Percentiles rank a stretch among this genome's conserved stretches.
Conservation (phyloP, 192 early-diverging fungal species). For the Gonapodya prolifera region DNA sequence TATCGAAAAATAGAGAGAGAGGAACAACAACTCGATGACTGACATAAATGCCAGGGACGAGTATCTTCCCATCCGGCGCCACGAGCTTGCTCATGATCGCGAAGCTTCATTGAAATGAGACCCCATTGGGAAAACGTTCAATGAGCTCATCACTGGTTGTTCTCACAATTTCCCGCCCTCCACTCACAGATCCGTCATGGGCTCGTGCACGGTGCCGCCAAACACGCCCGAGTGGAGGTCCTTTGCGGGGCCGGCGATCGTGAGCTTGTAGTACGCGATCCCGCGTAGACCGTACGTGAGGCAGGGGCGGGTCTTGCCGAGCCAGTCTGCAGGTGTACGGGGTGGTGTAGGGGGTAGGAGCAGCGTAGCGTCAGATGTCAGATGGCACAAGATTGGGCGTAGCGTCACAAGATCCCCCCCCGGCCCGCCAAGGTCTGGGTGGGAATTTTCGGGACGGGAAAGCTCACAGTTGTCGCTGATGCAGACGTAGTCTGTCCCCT, state of each 20-base stretch:
- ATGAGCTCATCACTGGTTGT: background rate
- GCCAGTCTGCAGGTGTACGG: conserved; percentile 49
- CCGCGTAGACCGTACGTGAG: conserved; percentile 94
- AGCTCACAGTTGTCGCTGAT: conserved; percentile 83
- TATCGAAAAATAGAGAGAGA: background rate
- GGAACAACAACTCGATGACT: conserved; percentile 2
- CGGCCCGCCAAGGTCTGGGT: background rate
- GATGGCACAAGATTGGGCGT: too few species aligned
- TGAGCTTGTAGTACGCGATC: conserved; percentile 42
- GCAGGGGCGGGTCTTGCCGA: conserved; percentile 91
- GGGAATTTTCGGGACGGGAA: too few species aligned
- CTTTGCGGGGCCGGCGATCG: conserved; percentile 53
- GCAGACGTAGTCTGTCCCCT: conserved; percentile 85
- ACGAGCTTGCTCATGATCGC: conserved; percentile 74
- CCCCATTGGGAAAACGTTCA: background rate
- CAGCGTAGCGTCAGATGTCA: too few species aligned
- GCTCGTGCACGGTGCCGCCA: conserved; percentile 65
- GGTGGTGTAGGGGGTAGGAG: too few species aligned
- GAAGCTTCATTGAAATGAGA: background rate
- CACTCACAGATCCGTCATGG: conserved; percentile 79
- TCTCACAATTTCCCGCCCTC: too few species aligned
- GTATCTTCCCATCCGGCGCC: conserved; percentile 70
- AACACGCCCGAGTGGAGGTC: conserved; percentile 91
- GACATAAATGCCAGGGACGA: conserved; percentile 70
- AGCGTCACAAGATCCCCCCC: too few species aligned